Conservation (phyloP, 2,329 filamentous ascomycete genomes). For the Sporothrix luriei region DNA sequence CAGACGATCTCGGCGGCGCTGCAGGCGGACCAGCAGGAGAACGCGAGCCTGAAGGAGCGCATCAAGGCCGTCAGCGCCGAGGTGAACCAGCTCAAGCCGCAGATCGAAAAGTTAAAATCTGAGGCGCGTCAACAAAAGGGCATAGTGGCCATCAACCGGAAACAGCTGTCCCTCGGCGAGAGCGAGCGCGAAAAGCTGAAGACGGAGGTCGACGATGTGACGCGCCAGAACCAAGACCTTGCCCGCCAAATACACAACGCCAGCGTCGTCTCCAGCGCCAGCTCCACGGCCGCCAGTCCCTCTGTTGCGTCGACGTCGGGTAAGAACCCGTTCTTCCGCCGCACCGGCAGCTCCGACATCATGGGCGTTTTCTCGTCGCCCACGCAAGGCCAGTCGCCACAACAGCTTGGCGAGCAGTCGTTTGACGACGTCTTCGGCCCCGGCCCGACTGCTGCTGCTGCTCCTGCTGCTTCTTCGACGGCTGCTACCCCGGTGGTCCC, state of each 20-base stretch:
- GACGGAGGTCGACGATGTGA: conserved; percentile 71
- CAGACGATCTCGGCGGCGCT: conserved; percentile 72
- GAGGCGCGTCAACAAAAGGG: conserved; percentile 95
- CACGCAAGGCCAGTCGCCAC: conserved; percentile 32
- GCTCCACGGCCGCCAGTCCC: conserved; percentile 62
- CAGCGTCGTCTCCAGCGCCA: conserved; percentile 52
- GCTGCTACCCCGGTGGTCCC: neutral
- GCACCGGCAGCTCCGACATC: conserved; percentile 63
- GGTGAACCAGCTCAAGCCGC: conserved; percentile 79
- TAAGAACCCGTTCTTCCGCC: conserved; percentile 94
- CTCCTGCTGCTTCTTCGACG: conserved; percentile 41
- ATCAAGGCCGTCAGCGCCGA: conserved; percentile 82
- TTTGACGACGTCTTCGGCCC: conserved; percentile 89
- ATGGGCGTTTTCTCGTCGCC: conserved; percentile 58
- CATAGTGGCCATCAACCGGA: conserved; percentile 96
- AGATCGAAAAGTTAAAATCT: conserved; percentile 89
- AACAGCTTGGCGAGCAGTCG: conserved; percentile 62
- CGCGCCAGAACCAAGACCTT: conserved; percentile 63
- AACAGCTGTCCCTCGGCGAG: conserved; percentile 89
- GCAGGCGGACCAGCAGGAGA: conserved; percentile 87
- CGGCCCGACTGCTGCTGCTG: conserved; percentile 54
- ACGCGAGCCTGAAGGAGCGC: conserved; percentile 79
- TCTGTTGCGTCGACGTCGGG: conserved; percentile 68
- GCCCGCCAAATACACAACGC: conserved; percentile 54
- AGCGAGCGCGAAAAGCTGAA: conserved; percentile 86